These are phyloP conservation scores for Urostyla sp. DNA, from an alignment of 73 alveolate species.

Conservation along the genomic window DNA sequence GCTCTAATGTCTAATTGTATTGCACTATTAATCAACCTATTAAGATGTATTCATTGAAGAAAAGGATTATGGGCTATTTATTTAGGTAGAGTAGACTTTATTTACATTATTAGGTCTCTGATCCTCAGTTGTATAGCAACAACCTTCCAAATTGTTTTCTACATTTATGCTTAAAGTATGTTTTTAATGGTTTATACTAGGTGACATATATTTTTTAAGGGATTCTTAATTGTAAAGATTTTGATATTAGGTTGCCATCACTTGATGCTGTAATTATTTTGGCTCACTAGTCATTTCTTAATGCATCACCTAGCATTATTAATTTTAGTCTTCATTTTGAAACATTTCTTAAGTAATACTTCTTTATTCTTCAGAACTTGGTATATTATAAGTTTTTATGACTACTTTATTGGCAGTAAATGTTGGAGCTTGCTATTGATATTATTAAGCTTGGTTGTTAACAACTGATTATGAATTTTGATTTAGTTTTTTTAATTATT, in stretches of 20 bases:
- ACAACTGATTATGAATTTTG: neutral
- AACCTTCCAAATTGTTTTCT: constrained; percentile 2
- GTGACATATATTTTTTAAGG: constrained; percentile 23
- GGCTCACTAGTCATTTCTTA: neutral
- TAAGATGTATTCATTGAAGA: constrained; percentile 26
- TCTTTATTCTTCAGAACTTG: neutral
- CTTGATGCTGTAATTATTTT: neutral
- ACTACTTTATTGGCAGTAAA: neutral
- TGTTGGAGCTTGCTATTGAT: neutral
- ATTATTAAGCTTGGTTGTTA: neutral
- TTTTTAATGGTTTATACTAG: constrained; percentile 12
- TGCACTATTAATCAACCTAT: neutral
- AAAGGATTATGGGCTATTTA: neutral
- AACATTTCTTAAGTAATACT: neutral
- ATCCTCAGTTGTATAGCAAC: constrained; percentile 39
- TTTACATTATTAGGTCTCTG: neutral
- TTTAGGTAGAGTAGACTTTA: constrained; percentile 1
- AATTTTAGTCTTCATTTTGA: neutral
- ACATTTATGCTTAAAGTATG: neutral
- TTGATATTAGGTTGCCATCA: no score
- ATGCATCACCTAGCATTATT: constrained; percentile 11
- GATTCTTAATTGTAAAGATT: neutral
- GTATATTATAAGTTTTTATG: neutral
- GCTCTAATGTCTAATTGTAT: neutral
- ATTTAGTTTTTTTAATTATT: neutral